Conservation (phyloP, 2,329 filamentous ascomycete species). For the Gaeumannomyces tritici region DNA sequence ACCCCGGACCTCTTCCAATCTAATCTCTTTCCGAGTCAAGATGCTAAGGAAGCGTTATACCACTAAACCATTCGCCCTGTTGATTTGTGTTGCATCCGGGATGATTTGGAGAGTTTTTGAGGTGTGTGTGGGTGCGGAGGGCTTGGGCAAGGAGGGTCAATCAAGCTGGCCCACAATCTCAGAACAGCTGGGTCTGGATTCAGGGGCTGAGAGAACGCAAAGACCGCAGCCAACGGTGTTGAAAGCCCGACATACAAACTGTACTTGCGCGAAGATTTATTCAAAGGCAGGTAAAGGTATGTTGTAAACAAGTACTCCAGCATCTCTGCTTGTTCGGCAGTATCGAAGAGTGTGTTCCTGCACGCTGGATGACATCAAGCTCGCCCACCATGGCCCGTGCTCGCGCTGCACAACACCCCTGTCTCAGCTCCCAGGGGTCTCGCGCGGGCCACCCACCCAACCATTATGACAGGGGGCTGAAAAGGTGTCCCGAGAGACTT, state of each 20-base stretch:
- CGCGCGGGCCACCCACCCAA: no score
- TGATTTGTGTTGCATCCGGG: background rate
- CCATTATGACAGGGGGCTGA: background rate
- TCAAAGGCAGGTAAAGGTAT: no score
- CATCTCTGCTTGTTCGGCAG: no score
- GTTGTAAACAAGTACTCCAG: no score
- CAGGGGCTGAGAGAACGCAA: background rate
- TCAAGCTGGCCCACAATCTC: background rate
- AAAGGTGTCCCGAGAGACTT: background rate
- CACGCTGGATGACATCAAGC: background rate
- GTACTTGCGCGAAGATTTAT: no score
- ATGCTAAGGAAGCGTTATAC: background rate
- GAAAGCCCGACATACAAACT: no score
- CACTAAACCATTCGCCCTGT: background rate
- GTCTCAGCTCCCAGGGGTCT: background rate
- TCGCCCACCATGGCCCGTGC: background rate
- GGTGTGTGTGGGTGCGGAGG: background rate
- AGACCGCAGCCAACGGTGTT: no score
- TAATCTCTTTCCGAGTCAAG: background rate
- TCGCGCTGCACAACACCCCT: background rate
- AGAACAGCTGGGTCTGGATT: no score
- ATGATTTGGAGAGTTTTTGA: background rate
- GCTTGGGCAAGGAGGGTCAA: no score
- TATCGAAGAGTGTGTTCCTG: no score
- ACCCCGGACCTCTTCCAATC: constrained; percentile 3